Evolutionary conservation across 148 eudicot genomes (phyloP).

Genomic region (Heliosperma pusillum): DNA sequence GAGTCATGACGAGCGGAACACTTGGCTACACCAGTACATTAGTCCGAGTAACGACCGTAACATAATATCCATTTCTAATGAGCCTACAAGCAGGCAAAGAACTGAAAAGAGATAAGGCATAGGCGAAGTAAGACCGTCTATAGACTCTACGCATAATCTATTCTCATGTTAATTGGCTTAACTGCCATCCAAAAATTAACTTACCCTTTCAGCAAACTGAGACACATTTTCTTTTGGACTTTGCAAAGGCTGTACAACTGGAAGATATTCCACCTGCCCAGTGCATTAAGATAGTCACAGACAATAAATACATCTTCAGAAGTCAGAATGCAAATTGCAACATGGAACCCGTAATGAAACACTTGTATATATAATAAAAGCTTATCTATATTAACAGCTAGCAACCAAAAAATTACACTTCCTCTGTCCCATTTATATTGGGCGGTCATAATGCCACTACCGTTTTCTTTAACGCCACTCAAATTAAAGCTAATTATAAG

Average conservation of each 20-base stretch:
- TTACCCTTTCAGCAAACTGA: slow-evolving; percentile 66
- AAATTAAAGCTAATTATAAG: no score
- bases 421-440: no score
- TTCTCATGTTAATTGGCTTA: slow-evolving; percentile 1
- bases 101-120: background rate
- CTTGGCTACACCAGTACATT: background rate
- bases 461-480: no score
- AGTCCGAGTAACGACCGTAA: background rate
- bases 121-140: background rate
- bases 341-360: background rate
- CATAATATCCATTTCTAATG: background rate
- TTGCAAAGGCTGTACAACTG: slow-evolving; percentile 54
- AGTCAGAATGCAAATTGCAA: background rate
- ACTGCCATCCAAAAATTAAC: slow-evolving; percentile 15
- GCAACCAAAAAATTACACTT: no score
- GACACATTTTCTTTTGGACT: slow-evolving; percentile 62
- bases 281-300: background rate
- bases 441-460: no score
- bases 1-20: background rate
- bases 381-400: background rate
- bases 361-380: background rate
- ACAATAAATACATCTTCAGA: background rate
- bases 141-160: background rate
- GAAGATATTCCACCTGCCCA: slow-evolving; percentile 84
- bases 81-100: background rate